These are phyloP conservation scores for Globisporangium rhizosaccharum DNA, from an alignment of 352 stramenopile species.

Conservation along the genomic window DNA sequence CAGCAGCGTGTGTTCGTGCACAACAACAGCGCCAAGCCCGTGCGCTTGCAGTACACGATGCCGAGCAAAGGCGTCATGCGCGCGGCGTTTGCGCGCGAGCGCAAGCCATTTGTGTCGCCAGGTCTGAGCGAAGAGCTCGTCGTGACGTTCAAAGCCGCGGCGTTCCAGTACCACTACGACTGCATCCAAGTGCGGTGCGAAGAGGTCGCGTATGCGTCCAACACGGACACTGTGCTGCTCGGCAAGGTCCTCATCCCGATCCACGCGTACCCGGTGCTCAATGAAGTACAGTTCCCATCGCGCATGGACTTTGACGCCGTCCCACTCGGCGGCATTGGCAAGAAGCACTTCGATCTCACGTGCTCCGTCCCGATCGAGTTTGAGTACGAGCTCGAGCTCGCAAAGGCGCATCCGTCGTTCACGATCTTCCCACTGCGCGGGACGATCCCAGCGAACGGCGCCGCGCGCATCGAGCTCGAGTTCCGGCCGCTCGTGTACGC, in stretches of 20 bases:
- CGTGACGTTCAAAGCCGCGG: conserved; percentile 59
- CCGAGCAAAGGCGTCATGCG: conserved; percentile 46
- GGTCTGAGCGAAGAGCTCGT: conserved; percentile 75
- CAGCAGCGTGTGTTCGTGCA: conserved; percentile 65
- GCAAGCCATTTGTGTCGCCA: conserved; percentile 61
- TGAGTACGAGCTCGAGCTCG: conserved; percentile 73
- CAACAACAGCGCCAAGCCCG: conserved; percentile 69
- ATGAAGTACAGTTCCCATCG: conserved; percentile 65
- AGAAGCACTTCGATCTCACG: conserved; percentile 35
- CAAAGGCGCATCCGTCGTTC: conserved; percentile 69
- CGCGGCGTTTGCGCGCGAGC: conserved; percentile 39
- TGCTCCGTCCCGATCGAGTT: conserved; percentile 87
- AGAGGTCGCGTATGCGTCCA: conserved; percentile 65
- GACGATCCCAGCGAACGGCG: conserved; percentile 63
- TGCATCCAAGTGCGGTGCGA: conserved; percentile 73
- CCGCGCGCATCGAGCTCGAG: conserved; percentile 61
- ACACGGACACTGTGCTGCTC: conserved; percentile 24
- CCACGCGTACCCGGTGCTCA: conserved; percentile 85
- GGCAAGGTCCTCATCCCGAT: conserved; percentile 66
- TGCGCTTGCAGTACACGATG: conserved; percentile 68
- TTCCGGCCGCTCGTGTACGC: conserved; percentile 61
- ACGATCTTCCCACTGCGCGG: conserved; percentile 64
- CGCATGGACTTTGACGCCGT: conserved; percentile 82
- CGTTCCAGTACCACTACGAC: conserved; percentile 90
- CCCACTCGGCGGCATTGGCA: conserved; percentile 36